Conservation (phyloP, 2,329 filamentous ascomycete species). For the Fusarium sp. region DNA sequence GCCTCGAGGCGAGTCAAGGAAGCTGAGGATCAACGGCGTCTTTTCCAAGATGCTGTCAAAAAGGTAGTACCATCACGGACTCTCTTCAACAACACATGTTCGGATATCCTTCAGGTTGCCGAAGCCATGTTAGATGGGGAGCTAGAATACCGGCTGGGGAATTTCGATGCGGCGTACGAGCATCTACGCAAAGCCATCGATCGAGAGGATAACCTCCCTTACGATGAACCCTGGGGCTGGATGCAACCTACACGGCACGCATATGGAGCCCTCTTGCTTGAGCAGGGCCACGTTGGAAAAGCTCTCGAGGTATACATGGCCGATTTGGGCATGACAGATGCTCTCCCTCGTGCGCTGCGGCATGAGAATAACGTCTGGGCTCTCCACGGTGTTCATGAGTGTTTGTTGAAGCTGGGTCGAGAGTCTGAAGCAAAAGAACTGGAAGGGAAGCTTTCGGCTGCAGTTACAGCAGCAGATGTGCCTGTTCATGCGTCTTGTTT, state of each 20-base stretch:
- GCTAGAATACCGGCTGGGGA: conserved; percentile 73
- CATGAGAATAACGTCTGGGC: conserved; percentile 83
- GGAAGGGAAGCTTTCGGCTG: not conserved
- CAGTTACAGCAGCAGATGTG: conserved; percentile 12
- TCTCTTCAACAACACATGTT: conserved; percentile 54
- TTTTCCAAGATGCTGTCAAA: conserved; percentile 64
- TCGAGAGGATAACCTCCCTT: conserved; percentile 72
- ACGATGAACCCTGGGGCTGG: conserved; percentile 83
- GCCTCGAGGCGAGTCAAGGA: conserved; percentile 65
- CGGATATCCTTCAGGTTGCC: conserved; percentile 71
- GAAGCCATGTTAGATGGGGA: conserved; percentile 79
- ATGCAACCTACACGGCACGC: conserved; percentile 81
- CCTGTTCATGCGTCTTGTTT: conserved; percentile 19
- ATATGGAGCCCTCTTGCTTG: conserved; percentile 75
- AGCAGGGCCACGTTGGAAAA: conserved; percentile 70
- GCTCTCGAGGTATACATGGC: conserved; percentile 69
- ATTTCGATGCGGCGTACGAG: conserved; percentile 69
- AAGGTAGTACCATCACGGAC: conserved; percentile 70
- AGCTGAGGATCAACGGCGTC: conserved; percentile 62
- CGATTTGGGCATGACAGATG: conserved; percentile 70
- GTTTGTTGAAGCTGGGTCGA: conserved; percentile 65
- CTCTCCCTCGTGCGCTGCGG: conserved; percentile 70
- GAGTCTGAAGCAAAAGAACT: conserved; percentile 49
- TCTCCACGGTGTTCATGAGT: conserved; percentile 79
- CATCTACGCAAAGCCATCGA: conserved; percentile 68